Evolutionary conservation across 2,329 filamentous ascomycete genomes (phyloP).

Genomic region (Monilinia aucupariae): DNA sequence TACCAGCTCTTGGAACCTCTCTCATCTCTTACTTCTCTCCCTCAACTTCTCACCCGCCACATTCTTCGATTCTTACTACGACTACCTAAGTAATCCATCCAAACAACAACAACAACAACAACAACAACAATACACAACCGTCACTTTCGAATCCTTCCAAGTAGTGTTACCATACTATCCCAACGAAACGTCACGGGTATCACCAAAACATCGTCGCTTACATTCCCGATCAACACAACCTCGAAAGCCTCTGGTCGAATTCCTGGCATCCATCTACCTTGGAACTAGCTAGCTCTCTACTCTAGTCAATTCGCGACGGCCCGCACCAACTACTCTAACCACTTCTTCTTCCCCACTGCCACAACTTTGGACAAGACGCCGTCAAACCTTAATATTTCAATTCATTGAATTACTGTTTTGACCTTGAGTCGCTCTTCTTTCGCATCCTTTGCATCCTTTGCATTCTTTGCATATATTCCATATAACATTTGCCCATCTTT

Average conservation of each 20-base stretch:
- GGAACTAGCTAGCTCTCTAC: not conserved
- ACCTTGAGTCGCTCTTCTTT: not conserved
- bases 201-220: not conserved
- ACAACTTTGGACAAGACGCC: not conserved
- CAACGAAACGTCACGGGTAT: not conserved
- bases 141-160: not conserved
- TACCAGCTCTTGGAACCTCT: not conserved
- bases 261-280: no score
- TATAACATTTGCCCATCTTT: not conserved
- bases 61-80: constrained; percentile 4
- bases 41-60: not conserved
- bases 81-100: no score
- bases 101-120: not conserved
- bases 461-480: not conserved
- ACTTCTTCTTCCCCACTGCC: not conserved
- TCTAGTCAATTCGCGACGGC: constrained; percentile 9
- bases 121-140: not conserved
- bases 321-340: constrained; percentile 3
- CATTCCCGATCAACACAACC: constrained; percentile 6
- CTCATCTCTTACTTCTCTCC: not conserved
- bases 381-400: not conserved
- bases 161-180: not conserved
- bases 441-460: not conserved
- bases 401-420: constrained; percentile 3
- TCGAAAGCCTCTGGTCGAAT: not conserved